These are phyloP conservation scores for Fusarium pilosicola DNA, from an alignment of 2,329 filamentous ascomycete genomes.

Conservation along the genomic window DNA sequence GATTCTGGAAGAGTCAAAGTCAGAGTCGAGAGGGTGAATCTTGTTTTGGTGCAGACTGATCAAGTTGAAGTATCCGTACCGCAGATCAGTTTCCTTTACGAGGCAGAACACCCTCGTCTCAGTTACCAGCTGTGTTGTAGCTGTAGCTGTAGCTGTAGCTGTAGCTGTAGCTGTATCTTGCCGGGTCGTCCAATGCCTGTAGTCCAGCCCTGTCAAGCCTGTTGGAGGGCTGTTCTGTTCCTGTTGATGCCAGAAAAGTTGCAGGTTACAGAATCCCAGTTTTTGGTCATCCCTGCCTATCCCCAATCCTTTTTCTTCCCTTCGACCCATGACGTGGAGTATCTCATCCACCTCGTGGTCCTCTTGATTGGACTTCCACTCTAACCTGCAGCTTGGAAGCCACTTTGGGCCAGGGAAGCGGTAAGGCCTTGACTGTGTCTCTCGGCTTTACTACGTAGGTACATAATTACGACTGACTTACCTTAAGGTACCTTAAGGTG, in stretches of 20 bases:
- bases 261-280: slow-evolving; percentile 21
- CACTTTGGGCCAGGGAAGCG: slow-evolving; percentile 40
- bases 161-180: neutral
- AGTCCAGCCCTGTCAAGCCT: slow-evolving; percentile 6
- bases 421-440: slow-evolving; percentile 34
- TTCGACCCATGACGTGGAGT: slow-evolving; percentile 42
- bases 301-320: slow-evolving; percentile 26
- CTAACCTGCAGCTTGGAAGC: slow-evolving; percentile 39
- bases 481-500: neutral
- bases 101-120: slow-evolving; percentile 2
- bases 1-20: slow-evolving; percentile 19
- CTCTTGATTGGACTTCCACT: slow-evolving; percentile 37
- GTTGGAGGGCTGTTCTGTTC: neutral
- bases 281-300: slow-evolving; percentile 17
- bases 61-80: slow-evolving; percentile 16
- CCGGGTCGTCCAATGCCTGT: neutral
- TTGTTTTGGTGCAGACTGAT: slow-evolving; percentile 18
- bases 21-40: slow-evolving; percentile 10
- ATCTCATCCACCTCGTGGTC: slow-evolving; percentile 33
- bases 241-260: slow-evolving; percentile 18
- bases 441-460: slow-evolving; percentile 33
- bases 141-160: neutral
- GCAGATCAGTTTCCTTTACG: slow-evolving; percentile 12
- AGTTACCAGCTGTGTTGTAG: neutral
- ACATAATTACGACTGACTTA: slow-evolving; percentile 12